Percentiles rank a stretch among this genome's conserved stretches.
These are phyloP conservation scores for Aspergillus fischeri DNA, from an alignment of 2,329 filamentous ascomycete species.

Conservation along the genomic window DNA sequence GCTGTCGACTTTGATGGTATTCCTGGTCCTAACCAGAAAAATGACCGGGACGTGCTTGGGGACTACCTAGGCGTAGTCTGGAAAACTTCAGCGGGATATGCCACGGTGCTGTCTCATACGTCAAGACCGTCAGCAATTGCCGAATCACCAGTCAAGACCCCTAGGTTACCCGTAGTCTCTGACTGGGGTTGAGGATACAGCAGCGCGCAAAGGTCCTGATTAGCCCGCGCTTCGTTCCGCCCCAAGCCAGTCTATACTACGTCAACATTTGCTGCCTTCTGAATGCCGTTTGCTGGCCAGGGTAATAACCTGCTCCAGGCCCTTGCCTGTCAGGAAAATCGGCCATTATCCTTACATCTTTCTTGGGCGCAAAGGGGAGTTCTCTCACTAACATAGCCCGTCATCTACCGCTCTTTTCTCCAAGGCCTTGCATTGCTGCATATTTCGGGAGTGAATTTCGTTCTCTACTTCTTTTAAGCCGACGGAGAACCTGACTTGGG, in stretches of 20 bases:
- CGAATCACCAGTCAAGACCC: constrained; percentile 8
- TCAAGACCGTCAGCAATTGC: constrained; percentile 17
- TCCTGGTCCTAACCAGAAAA: not conserved
- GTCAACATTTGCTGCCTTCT: constrained; percentile 30
- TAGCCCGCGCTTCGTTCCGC: constrained; percentile 1
- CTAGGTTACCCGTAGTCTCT: not conserved
- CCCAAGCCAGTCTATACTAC: constrained; percentile 21
- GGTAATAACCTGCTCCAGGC: not conserved
- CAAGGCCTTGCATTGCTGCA: not conserved
- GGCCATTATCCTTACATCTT: not conserved
- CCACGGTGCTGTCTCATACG: constrained; percentile 16
- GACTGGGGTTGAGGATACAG: not conserved
- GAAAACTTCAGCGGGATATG: constrained; percentile 9
- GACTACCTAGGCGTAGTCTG: constrained; percentile 3
- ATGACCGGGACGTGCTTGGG: constrained; percentile 1
- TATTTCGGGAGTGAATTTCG: not conserved
- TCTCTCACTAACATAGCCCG: not conserved
- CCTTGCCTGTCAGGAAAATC: not conserved
- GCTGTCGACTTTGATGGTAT: not conserved
- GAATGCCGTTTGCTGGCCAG: not conserved
- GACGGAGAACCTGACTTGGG: not conserved
- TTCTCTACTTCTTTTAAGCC: constrained; percentile 1
- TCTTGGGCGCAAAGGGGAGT: not conserved
- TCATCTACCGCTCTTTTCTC: not conserved
- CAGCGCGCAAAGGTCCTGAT: not conserved